A percentile compares a stretch with the other conserved stretches of the same genome.
Conservation (phyloP, 2,329 filamentous ascomycete species). For the Pseudocercospora crystallina region DNA sequence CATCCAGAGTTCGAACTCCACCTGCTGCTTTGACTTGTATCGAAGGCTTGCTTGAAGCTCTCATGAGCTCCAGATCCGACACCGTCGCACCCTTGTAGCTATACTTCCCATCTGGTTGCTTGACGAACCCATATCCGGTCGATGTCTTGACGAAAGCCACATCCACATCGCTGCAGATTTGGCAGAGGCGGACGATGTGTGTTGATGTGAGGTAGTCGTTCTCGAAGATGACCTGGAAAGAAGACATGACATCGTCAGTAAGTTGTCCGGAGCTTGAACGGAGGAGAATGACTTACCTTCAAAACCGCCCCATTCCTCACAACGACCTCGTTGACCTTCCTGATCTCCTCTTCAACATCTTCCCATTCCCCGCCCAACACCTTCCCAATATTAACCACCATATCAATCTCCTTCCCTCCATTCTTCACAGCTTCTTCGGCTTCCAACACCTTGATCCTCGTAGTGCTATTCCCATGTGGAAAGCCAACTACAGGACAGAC, state of each 20-base stretch:
- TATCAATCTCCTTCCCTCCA: conserved; percentile 58
- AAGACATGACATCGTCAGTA: no score
- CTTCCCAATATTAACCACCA: conserved; percentile 63
- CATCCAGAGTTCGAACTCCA: conserved; percentile 58
- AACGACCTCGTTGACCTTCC: conserved; percentile 51
- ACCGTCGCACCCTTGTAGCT: conserved; percentile 56
- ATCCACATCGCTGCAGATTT: conserved; percentile 52
- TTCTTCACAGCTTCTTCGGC: conserved; percentile 48
- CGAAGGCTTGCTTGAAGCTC: conserved; percentile 41
- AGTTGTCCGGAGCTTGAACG: no score
- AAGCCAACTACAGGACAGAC: conserved; percentile 63
- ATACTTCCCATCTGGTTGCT: conserved; percentile 53
- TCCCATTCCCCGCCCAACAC: conserved; percentile 57
- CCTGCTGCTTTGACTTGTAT: conserved; percentile 61
- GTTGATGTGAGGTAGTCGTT: conserved; percentile 56
- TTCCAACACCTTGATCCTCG: conserved; percentile 55
- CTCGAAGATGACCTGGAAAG: conserved; percentile 66
- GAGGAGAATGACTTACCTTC: conserved; percentile 37
- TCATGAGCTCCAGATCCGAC: conserved; percentile 56
- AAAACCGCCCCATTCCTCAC: conserved; percentile 46
- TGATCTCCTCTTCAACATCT: conserved; percentile 55
- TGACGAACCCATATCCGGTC: conserved; percentile 62
- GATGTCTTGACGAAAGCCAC: conserved; percentile 63
- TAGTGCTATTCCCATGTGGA: conserved; percentile 59
- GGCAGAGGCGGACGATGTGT: conserved; percentile 54